Evolutionary conservation across 305 asterid genomes (phyloP), one percentile per base, ranked within the genome.

Genomic region (Fraxinus sp.): DNA sequence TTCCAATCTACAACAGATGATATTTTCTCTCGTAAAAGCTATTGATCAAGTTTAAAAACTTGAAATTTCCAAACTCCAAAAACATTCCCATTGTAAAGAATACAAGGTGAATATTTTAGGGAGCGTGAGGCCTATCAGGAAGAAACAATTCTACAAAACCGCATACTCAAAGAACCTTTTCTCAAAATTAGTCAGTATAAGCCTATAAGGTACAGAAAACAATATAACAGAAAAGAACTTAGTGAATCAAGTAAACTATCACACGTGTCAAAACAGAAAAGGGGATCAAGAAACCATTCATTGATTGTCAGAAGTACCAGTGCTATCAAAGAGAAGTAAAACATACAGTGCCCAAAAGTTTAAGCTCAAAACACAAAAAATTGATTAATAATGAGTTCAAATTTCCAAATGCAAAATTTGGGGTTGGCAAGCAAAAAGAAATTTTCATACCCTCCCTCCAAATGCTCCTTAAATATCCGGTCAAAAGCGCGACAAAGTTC

Each of bases 401-500:
- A 30, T 76, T 10, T 59, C 55, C 52, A 49, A 52, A 64, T 22
- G 32, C 26, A 26, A 64, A 74, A 41, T 36, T 73, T 7, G 79
- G 43, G 57, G 83, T 33, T 35, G 0, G 49, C 32, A 76, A 87
- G 62, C 81, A 74, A 57, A 28, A 82, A 77, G 80, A 77, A 55
- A 82, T 87, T 77, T 49, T 13, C 92, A 43, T 89, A 93, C 98
- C 99, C 98, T 90, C 99, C 98, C 64, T 95, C 99, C 64, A 95
- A 91, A 90, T 95, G 99, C 89, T 94, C 99, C 89, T 93, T 95
- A 80, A 94, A 95, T 85, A 95, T 95, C 92, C 90, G 87, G 86
- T 91, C 95, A 91, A 95, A 95, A 83, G 99, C 99, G 83, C 99
- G 97, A 80, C 99, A 96, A 78, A 96, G 95, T 83, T 96, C 99